Conservation (phyloP, 495 filamentous ascomycete species). For the Daldinia vernicosa region DNA sequence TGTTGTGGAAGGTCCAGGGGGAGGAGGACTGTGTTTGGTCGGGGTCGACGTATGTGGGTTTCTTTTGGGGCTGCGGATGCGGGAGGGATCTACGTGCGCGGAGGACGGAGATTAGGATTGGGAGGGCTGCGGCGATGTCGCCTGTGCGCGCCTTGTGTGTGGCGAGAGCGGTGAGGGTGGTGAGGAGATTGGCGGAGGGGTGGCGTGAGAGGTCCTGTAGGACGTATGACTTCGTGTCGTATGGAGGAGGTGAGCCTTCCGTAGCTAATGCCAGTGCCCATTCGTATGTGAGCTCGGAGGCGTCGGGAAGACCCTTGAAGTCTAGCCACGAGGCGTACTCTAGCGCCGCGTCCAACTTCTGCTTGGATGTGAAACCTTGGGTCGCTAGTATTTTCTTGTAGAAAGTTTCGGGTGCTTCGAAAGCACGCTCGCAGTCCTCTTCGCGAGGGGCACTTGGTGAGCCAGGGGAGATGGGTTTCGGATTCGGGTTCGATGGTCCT, state of each 20-base stretch:
- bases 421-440: slow-evolving; percentile 73
- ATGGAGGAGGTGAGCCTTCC: slow-evolving; percentile 57
- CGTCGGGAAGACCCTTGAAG: slow-evolving; percentile 70
- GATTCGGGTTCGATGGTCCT: slow-evolving; percentile 83
- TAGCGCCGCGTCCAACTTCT: slow-evolving; percentile 80
- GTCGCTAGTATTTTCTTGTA: slow-evolving; percentile 84
- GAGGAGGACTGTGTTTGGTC: slow-evolving; percentile 31
- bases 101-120: slow-evolving; percentile 87
- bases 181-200: slow-evolving; percentile 76
- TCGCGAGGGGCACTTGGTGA: slow-evolving; percentile 68
- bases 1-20: slow-evolving; percentile 48
- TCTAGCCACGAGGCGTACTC: slow-evolving; percentile 85
- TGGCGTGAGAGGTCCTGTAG: slow-evolving; percentile 61
- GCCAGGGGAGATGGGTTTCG: slow-evolving; percentile 72
- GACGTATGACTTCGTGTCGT: slow-evolving; percentile 69
- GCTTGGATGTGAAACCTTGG: slow-evolving; percentile 73
- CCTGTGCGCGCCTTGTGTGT: slow-evolving; percentile 75
- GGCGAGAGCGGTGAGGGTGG: slow-evolving; percentile 77
- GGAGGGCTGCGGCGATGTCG: slow-evolving; percentile 71
- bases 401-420: slow-evolving; percentile 69
- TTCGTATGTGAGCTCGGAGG: slow-evolving; percentile 72
- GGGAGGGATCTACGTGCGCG: slow-evolving; percentile 68
- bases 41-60: slow-evolving; percentile 9
- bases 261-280: slow-evolving; percentile 77
- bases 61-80: slow-evolving; percentile 11